Base-by-base conservation (phyloP, 495 filamentous ascomycete species). In the Penicillium cinerascens region DNA sequence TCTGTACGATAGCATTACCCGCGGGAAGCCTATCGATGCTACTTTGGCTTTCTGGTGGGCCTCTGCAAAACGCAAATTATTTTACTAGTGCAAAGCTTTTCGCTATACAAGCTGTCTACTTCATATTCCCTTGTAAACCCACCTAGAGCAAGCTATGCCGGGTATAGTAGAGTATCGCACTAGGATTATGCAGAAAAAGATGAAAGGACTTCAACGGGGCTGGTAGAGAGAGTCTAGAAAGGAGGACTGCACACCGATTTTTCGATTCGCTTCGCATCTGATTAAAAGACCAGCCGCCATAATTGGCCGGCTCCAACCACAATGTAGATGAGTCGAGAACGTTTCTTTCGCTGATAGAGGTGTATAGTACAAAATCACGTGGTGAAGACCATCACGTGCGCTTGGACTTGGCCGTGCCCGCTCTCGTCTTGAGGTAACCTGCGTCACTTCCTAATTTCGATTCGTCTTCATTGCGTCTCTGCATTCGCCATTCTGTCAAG, bases 391-490 rank as follows among this genome's bases (percentile, higher is more conserved):
- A 15, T 33, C 29, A 33, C 29, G 29, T 33, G 29, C 29, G 2
- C 3, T 6, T 33, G 2, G 4, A 6, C 29, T 33, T 33, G 8
- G 37, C 22, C 17, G 22, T 55, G 54, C 60, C 47, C 49, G 29
- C 42, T 29, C 35, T 37, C 48, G 44, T 18, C 38, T 26, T 17
- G 13, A 35, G 22, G 29, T 29, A 52, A 44, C 27, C 40, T 53
- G 55, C 55, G 43, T 49, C 47, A 56, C 46, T 41, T 47, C 26
- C 33, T 38, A 11, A 23, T n/a, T 22, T 33, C 11, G 10, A 33
- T 15, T 40, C 41, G 15, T 23, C 43, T 23, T 15, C 18, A 17
- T 38, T 3, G 23, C 44, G 38, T 6, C 38, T 41, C 29, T 33
- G 29, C 29, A 33, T 33, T 33, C 29, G 29, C 29, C 29, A 33